These are phyloP conservation scores for Boletus reticuloceps DNA, from an alignment of 768 basidiomycete genomes.

Conservation along the genomic window DNA sequence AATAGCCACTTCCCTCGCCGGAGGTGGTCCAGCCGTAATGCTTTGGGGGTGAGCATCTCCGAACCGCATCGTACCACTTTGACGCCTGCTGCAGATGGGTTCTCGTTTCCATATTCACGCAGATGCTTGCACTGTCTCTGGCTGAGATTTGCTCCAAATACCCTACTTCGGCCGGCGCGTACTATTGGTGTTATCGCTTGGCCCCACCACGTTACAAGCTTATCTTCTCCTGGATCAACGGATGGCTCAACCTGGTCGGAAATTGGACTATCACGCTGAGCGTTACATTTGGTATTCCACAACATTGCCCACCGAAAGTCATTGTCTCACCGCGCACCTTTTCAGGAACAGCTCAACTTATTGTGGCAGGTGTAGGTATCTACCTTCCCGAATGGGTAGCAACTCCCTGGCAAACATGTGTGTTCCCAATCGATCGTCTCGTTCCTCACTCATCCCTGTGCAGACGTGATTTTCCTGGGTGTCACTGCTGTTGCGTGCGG, in stretches of 20 bases:
- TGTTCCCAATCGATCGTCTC: constrained; percentile 4
- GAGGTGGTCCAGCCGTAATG: constrained; percentile 56
- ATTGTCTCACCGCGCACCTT: not conserved
- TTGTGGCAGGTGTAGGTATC: constrained; percentile 58
- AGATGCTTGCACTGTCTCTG: constrained; percentile 50
- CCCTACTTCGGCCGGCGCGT: constrained; percentile 60
- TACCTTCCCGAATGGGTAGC: constrained; percentile 58
- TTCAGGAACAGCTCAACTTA: constrained; percentile 55
- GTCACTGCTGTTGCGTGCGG: constrained; percentile 46
- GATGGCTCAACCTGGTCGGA: constrained; percentile 67
- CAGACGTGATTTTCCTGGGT: constrained; percentile 57
- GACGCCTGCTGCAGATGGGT: constrained; percentile 40
- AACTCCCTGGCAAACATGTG: constrained; percentile 60
- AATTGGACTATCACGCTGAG: constrained; percentile 69
- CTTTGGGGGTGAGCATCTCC: constrained; percentile 49
- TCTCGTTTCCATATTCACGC: constrained; percentile 46
- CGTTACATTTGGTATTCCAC: constrained; percentile 51
- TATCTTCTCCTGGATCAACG: constrained; percentile 61
- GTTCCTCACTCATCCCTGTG: not conserved
- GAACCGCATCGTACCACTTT: not conserved
- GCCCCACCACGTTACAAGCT: constrained; percentile 50
- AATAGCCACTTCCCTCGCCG: constrained; percentile 52
- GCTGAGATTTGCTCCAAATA: constrained; percentile 61
- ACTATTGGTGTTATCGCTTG: constrained; percentile 66
- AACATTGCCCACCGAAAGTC: not conserved